Conservation (phyloP, 2,329 filamentous ascomycete species). For the Dendrostoma leiphaemia region DNA sequence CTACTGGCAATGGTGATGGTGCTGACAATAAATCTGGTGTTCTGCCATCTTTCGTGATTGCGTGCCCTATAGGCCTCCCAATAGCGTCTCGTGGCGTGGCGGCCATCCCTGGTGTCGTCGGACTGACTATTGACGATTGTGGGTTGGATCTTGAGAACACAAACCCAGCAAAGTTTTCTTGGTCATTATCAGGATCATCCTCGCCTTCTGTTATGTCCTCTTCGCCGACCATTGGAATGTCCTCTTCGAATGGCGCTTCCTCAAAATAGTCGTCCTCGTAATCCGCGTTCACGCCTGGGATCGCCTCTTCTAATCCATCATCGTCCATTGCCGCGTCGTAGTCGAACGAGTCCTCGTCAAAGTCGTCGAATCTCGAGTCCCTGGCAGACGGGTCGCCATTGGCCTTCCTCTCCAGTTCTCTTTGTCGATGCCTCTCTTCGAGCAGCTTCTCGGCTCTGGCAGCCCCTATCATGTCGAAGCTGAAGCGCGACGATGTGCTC, state of each 20-base stretch:
- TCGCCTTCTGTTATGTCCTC: constrained; percentile 23
- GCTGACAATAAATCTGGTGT: constrained; percentile 29
- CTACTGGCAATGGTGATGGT: constrained; percentile 17
- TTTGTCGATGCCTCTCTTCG: constrained; percentile 70
- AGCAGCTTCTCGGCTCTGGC: constrained; percentile 67
- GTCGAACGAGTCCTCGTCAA: constrained; percentile 59
- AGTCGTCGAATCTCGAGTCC: constrained; percentile 59
- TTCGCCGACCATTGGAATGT: constrained; percentile 17
- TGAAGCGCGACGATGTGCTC: constrained; percentile 77
- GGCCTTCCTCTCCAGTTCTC: constrained; percentile 59
- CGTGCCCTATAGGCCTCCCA: constrained; percentile 57
- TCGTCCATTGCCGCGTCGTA: constrained; percentile 66
- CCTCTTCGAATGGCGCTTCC: constrained; percentile 24
- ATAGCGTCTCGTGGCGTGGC: constrained; percentile 54
- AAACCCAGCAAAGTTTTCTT: constrained; percentile 61
- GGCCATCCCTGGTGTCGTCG: constrained; percentile 43
- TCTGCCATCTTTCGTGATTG: constrained; percentile 46
- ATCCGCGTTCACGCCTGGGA: constrained; percentile 56
- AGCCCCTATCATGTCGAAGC: constrained; percentile 75
- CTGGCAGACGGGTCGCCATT: constrained; percentile 33
- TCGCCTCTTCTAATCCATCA: constrained; percentile 64
- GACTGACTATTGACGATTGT: constrained; percentile 49
- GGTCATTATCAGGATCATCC: constrained; percentile 51
- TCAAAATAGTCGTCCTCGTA: constrained; percentile 40
- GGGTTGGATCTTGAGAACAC: constrained; percentile 55